phyloP scores from a whole-genome alignment of 495 filamentous ascomycete genomes.

The Neurospora pannonica region DNA sequence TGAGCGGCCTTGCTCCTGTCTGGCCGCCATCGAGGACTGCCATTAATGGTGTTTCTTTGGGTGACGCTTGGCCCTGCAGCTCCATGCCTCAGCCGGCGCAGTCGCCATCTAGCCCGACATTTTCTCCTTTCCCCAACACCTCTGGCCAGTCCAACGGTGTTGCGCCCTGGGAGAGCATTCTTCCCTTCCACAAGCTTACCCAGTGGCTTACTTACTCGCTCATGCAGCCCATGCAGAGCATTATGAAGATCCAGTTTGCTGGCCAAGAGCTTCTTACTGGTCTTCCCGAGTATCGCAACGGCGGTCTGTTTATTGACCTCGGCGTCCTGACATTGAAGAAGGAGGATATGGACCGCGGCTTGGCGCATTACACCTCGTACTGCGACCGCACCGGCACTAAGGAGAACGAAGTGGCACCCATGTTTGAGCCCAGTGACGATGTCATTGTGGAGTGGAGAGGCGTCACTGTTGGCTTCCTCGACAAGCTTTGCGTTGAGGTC shows the following conservation, averaged over 20 bases:
- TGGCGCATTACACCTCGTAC: constrained; percentile 64
- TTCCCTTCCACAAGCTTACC: constrained; percentile 88
- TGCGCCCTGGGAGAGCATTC: constrained; percentile 82
- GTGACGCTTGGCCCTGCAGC: constrained; percentile 90
- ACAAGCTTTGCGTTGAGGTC: constrained; percentile 61
- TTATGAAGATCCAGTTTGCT: constrained; percentile 67
- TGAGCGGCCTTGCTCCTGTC: constrained; percentile 76
- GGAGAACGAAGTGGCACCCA: constrained; percentile 59
- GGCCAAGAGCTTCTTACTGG: constrained; percentile 73
- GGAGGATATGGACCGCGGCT: constrained; percentile 52
- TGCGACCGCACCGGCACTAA: constrained; percentile 65
- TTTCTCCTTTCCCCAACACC: constrained; percentile 38
- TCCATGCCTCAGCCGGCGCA: constrained; percentile 67
- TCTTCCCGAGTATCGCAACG: constrained; percentile 81
- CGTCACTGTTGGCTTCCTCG: constrained; percentile 75
- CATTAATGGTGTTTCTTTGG: constrained; percentile 79
- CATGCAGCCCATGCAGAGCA: constrained; percentile 74
- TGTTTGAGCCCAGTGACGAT: constrained; percentile 71
- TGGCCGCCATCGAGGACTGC: constrained; percentile 86
- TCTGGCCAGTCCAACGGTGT: constrained; percentile 29
- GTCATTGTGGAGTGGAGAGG: constrained; percentile 85
- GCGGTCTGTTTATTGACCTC: constrained; percentile 73
- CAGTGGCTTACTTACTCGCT: constrained; percentile 87
- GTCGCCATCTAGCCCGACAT: constrained; percentile 28
- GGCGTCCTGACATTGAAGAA: constrained; percentile 70